A percentile compares a stretch with the other conserved stretches of the same genome.
Evolutionary conservation across 805 yeast species (phyloP).

Genomic region (Alloascoidea hylecoeti): DNA sequence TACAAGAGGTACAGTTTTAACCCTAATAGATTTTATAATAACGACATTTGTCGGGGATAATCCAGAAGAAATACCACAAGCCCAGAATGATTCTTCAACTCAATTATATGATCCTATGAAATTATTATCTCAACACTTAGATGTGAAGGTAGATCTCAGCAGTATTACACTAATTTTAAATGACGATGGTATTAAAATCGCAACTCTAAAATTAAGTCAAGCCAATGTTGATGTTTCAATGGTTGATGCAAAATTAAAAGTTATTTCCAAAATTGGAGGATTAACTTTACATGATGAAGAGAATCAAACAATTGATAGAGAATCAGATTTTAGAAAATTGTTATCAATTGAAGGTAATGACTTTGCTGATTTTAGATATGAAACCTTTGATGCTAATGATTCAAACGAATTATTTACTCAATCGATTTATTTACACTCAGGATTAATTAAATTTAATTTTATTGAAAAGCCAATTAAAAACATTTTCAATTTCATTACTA

Average conservation of each 20-base stretch:
- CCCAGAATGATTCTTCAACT: background rate
- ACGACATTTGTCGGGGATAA: conserved; percentile 70
- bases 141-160: conserved; percentile 52
- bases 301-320: conserved; percentile 37
- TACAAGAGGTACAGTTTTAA: conserved; percentile 64
- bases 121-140: conserved; percentile 26
- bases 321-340: conserved; percentile 46
- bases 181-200: conserved; percentile 73
- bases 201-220: conserved; percentile 61
- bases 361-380: conserved; percentile 72
- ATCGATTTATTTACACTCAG: conserved; percentile 48
- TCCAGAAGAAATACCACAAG: conserved; percentile 1
- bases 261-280: conserved; percentile 64
- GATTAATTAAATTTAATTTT: conserved; percentile 63
- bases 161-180: conserved; percentile 64
- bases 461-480: conserved; percentile 69
- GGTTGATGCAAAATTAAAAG: conserved; percentile 66
- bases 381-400: conserved; percentile 55
- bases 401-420: conserved; percentile 36
- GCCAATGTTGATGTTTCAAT: conserved; percentile 56
- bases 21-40: conserved; percentile 65
- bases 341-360: conserved; percentile 72
- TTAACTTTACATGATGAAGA: conserved; percentile 66
- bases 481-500: conserved; percentile 51
- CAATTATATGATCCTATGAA: too few relatives aligned